Conservation (phyloP, 306 rosid species). For the Quercus mongolica region DNA sequence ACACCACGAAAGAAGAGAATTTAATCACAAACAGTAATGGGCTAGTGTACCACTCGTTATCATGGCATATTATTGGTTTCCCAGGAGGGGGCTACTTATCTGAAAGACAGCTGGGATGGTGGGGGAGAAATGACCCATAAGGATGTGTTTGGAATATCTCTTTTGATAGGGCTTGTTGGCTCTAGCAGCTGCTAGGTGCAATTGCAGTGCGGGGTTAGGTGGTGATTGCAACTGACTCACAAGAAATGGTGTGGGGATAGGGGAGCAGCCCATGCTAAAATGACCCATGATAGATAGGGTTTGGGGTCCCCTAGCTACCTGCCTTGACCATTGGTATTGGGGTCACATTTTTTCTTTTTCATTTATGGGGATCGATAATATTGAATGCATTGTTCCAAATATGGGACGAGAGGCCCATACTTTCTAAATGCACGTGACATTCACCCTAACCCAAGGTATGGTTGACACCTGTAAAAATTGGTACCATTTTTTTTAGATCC, state of each 20-base stretch:
- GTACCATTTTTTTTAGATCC: not conserved
- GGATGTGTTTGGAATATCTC: constrained; percentile 35
- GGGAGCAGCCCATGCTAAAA: constrained; percentile 76
- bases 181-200: constrained; percentile 21
- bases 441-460: not conserved
- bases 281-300: constrained; percentile 31
- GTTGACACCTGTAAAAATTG: not conserved
- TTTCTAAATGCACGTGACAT: constrained; percentile 6
- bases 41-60: constrained; percentile 11
- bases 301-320: constrained; percentile 42
- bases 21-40: constrained; percentile 17
- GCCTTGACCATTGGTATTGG: constrained; percentile 17
- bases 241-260: constrained; percentile 45
- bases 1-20: not conserved
- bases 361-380: not conserved
- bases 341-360: constrained; percentile 21
- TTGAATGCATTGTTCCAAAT: not conserved
- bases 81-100: constrained; percentile 61
- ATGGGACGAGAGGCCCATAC: constrained; percentile 44
- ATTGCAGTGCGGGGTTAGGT: constrained; percentile 36
- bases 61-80: constrained; percentile 50
- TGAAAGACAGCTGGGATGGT: constrained; percentile 53
- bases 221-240: constrained; percentile 29
- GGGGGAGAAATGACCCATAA: constrained; percentile 50
- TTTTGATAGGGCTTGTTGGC: constrained; percentile 38